These are phyloP conservation scores for Pseudovirgaria hyperparasitica DNA, from an alignment of 2,329 filamentous ascomycete genomes.

Conservation along the genomic window DNA sequence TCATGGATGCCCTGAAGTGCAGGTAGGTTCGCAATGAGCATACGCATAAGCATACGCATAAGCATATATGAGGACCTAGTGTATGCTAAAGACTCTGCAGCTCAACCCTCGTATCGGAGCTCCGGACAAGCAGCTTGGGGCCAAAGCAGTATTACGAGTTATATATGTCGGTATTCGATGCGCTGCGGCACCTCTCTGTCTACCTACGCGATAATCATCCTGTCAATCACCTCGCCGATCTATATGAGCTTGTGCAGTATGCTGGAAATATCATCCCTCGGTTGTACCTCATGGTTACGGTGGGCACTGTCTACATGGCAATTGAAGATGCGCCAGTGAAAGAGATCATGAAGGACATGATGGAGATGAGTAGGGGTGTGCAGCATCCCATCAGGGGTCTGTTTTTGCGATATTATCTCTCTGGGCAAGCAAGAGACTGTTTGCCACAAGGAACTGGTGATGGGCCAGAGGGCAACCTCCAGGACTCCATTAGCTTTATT, in stretches of 20 bases:
- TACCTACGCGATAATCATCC: constrained; percentile 96
- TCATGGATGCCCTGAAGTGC: constrained; percentile 99
- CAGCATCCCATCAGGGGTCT: constrained; percentile 93
- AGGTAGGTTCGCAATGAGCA: constrained; percentile 50
- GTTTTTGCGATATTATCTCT: constrained; percentile 92
- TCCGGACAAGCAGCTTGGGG: constrained; percentile 92
- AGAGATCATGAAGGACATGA: constrained; percentile 99
- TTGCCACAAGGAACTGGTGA: constrained; percentile 73
- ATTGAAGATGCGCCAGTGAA: constrained; percentile 97
- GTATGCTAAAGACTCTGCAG: constrained; percentile 33
- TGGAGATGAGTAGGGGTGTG: constrained; percentile 98
- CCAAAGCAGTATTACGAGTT: constrained; percentile 99
- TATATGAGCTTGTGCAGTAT: constrained; percentile 97
- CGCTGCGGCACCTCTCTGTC: constrained; percentile 86
- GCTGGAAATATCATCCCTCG: constrained; percentile 94
- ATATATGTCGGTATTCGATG: constrained; percentile 98
- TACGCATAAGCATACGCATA: background rate
- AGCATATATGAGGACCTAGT: background rate
- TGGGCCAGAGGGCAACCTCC: constrained; percentile 86
- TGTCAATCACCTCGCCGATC: constrained; percentile 91
- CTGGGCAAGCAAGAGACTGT: constrained; percentile 83
- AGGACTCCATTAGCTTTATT: constrained; percentile 96
- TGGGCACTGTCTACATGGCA: constrained; percentile 97
- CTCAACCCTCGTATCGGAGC: constrained; percentile 94
- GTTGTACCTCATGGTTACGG: constrained; percentile 97